A percentile compares a stretch with the other conserved stretches of the same genome.
phyloP scores from a whole-genome alignment of 1,139 yeast species.

The Geotrichum armillariae region DNA sequence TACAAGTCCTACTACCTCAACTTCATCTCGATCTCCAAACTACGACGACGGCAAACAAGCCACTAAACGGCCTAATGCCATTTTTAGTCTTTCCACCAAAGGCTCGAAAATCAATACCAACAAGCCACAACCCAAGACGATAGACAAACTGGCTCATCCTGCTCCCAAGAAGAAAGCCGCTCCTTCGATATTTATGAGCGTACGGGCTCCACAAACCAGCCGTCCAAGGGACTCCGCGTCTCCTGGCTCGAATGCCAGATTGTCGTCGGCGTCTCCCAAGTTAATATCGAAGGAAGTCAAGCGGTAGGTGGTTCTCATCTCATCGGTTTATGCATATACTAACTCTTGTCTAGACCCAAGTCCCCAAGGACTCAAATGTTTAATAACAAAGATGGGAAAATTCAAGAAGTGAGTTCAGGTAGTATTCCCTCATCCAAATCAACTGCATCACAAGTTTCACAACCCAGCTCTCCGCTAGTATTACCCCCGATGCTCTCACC shows the following conservation, averaged over 20 bases:
- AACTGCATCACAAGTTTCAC: neutral
- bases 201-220: neutral
- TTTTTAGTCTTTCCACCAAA: conserved; percentile 9
- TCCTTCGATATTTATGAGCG: conserved; percentile 4
- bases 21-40: conserved; percentile 6
- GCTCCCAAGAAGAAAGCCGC: conserved; percentile 4
- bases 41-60: conserved; percentile 1
- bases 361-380: conserved; percentile 6
- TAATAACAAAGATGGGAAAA: conserved; percentile 10
- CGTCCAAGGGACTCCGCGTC: conserved; percentile 7
- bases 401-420: conserved; percentile 6
- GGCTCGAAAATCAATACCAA: neutral
- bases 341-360: neutral
- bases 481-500: conserved; percentile 43
- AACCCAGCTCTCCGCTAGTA: conserved; percentile 27
- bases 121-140: conserved; percentile 6
- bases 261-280: conserved; percentile 6
- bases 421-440: neutral
- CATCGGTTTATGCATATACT: neutral
- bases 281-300: neutral
- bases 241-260: neutral
- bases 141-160: neutral
- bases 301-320: neutral
- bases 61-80: conserved; percentile 12
- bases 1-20: conserved; percentile 4